Base-by-base conservation (phyloP, 148 eudicot genomes). In the Rhododendron henanense region DNA sequence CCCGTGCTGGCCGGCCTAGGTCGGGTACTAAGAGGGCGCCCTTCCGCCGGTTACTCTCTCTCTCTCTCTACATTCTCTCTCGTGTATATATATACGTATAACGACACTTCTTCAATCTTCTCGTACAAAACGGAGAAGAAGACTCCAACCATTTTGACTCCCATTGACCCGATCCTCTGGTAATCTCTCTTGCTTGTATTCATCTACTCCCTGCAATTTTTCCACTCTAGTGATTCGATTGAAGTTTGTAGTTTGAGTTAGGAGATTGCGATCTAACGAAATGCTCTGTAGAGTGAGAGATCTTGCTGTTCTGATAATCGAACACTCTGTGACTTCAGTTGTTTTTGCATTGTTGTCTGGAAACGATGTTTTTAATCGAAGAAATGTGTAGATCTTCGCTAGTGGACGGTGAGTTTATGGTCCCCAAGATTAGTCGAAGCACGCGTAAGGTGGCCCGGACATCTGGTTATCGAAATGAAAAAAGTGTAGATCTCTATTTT, bases 1-100 rank as follows among this genome's bases (percentile, higher is more conserved):
- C 73, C 48, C 84, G 80, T 31, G 71, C 76, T 7, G 21, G 86
- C 84, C 86, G 86, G 86, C 89, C 67, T 19, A 41, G 41, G 84
- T 84, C 79, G 71, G 86, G 73, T 51, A 77, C 41, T 53, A 39
- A 87, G 57, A 83, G 79, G 80, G 37, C 51, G 78, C 78, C 73
- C 45, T 74, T 55, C 75, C 83, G 84, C 88, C 84, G 84, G 84
- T 84, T 79, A 50, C 48, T 51, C 18, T 21, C 84, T 83, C 76
- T 82, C 77, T 67, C 55, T 82, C 55, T 39, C 85, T 67, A 11
- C 39, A 10, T 78, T 8, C n/a, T 47, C 48, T 45, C 5, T 41
- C 44, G 14, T 39, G 57, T 48, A 5, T 7, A 61, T 39, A 37
- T 39, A 37, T 83, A 65, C 47, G 71, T 15, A 37, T 11, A 10